These are phyloP conservation scores for Fistulifera solaris DNA, from an alignment of 108 stramenopile species.

Conservation along the genomic window DNA sequence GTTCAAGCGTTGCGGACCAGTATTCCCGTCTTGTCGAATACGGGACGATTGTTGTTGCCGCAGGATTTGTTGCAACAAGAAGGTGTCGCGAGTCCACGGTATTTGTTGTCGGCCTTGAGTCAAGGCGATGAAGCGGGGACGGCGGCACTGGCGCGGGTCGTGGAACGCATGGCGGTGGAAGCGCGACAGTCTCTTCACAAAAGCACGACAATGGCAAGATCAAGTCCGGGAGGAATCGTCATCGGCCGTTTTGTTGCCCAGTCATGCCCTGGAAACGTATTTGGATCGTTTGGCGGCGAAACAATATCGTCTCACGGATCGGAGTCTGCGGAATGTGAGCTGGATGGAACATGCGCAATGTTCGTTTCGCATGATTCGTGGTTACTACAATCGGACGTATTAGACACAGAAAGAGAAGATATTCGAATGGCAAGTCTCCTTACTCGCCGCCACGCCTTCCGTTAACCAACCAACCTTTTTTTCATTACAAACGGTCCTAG, in stretches of 20 bases:
- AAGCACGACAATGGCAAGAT: constrained; percentile 10
- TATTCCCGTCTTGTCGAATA: constrained; percentile 17
- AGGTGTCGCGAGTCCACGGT: constrained; percentile 23
- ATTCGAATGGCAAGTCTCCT: too few species aligned
- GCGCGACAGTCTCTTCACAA: constrained; percentile 9
- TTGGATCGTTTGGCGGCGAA: constrained; percentile 14
- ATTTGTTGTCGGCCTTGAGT: constrained; percentile 22
- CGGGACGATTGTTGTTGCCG: constrained; percentile 24
- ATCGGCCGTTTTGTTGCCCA: constrained; percentile 13
- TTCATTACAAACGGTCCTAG: too few species aligned
- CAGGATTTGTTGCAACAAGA: constrained; percentile 20
- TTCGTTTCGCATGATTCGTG: constrained; percentile 1
- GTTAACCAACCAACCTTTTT: too few species aligned
- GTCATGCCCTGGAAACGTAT: constrained; percentile 20
- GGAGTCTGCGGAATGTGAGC: constrained; percentile 20
- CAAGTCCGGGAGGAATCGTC: background rate
- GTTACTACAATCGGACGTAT: background rate
- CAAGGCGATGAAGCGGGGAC: constrained; percentile 17
- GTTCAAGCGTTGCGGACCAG: constrained; percentile 19
- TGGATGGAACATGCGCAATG: constrained; percentile 16
- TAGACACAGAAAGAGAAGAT: background rate
- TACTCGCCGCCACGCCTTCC: too few species aligned
- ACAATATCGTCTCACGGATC: constrained; percentile 22
- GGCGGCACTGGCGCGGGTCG: constrained; percentile 9
- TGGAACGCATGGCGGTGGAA: constrained; percentile 12